Base-by-base conservation (phyloP, 495 filamentous ascomycete genomes). In the Aspergillus affinis region DNA sequence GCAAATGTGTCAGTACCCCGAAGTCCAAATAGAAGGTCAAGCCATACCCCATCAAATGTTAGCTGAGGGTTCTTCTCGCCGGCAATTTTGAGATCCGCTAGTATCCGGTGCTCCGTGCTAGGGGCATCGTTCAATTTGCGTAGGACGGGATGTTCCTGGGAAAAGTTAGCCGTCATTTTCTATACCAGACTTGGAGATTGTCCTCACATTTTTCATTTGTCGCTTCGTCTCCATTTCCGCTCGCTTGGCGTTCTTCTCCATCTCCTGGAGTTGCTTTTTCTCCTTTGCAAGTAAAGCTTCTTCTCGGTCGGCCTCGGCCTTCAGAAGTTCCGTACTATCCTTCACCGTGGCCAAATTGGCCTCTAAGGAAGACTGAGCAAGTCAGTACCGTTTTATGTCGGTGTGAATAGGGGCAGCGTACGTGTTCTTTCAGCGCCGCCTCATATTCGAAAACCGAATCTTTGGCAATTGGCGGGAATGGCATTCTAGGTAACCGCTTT, bases 391-490 rank as follows among this genome's bases (percentile, higher is more conserved):
- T n/a, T 36, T 17, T 5, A 5, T 7, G 52, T 27, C 15, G 10
- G 20, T 45, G 15, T 51, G 13, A 26, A 15, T 21, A 20, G 18
- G 27, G 44, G 4, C 7, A 13, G 58, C 76, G 44, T 69, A 82
- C 82, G 65, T 84, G 85, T 60, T 82, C 79, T 69, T 85, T 81
- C 10, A 84, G 63, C 20, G 85, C 78, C 61, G 78, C 78, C 55
- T 88, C 84, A 57, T 83, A 82, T 63, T 88, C 82, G 62, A 89
- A 88, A 60, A 81, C 74, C 0, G 77, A 71, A 32, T 83, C 84
- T 58, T 79, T 82, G 6, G 82, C 78, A 48, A 77, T 71, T 8
- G 79, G 82, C 3, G 86, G 86, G 59, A 89, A 86, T 30, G 83
- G 83, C 75, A 86, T 82, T 47, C 78, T 75, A 27, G 83, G 81